A percentile compares a stretch with the other conserved stretches of the same genome.
Conservation (phyloP, 495 filamentous ascomycete species). For the Aspergillus bertholletiae region DNA sequence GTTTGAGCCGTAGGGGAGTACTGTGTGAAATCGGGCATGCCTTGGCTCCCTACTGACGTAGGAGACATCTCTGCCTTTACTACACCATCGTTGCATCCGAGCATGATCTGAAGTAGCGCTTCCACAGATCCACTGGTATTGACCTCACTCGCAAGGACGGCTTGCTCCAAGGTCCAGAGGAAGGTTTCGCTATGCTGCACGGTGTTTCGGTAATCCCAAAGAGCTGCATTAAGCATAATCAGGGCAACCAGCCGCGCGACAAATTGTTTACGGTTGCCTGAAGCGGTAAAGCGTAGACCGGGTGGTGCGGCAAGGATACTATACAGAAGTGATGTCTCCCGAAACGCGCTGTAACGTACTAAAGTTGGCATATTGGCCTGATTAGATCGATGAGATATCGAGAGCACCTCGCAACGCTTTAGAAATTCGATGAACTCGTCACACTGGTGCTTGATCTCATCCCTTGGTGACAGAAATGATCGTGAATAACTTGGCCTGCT, state of each 20-base stretch:
- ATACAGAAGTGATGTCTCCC: constrained; percentile 21
- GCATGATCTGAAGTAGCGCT: constrained; percentile 37
- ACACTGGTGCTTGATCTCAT: constrained; percentile 33
- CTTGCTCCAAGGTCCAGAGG: constrained; percentile 25
- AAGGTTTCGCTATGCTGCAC: constrained; percentile 24
- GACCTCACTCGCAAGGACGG: constrained; percentile 33
- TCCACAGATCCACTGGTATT: constrained; percentile 35
- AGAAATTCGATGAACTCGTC: constrained; percentile 38
- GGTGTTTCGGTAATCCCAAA: constrained; percentile 40
- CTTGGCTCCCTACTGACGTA: not conserved
- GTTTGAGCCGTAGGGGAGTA: constrained; percentile 25
- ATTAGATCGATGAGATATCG: constrained; percentile 23
- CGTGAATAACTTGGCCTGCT: constrained; percentile 2
- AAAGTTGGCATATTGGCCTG: constrained; percentile 8
- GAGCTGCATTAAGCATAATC: constrained; percentile 36
- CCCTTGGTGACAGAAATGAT: constrained; percentile 12
- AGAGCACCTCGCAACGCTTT: constrained; percentile 33
- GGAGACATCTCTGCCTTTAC: not conserved
- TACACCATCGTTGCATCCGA: constrained; percentile 31
- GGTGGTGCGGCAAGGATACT: constrained; percentile 31
- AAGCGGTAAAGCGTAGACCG: constrained; percentile 25
- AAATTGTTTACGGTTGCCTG: constrained; percentile 35
- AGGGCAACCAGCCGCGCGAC: constrained; percentile 29
- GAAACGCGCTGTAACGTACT: constrained; percentile 25
- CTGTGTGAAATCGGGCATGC: constrained; percentile 27